Evolutionary conservation across 371 early-diverging fungal genomes (phyloP).

Genomic region (Rhizopus sp.): DNA sequence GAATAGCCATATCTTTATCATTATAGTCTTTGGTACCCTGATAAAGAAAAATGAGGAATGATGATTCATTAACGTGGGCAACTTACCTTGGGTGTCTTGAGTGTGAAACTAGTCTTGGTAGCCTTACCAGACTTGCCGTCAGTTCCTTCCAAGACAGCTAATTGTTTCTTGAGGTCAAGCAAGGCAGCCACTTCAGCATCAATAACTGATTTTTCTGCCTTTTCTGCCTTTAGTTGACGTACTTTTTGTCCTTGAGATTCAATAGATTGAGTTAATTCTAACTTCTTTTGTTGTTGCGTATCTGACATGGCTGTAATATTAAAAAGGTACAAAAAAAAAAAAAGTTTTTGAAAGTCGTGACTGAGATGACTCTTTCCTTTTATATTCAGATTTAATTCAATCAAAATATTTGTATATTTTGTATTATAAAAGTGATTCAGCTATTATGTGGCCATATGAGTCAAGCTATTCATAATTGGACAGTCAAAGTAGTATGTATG

Average conservation of each 20-base stretch:
- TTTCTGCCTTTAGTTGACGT: conserved; percentile 61
- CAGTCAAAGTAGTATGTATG: too few relatives aligned
- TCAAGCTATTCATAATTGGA: too few relatives aligned
- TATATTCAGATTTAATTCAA: too few relatives aligned
- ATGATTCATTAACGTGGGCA: not conserved
- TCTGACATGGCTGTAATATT: not conserved
- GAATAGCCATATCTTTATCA: conserved; percentile 93
- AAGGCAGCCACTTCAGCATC: conserved; percentile 62
- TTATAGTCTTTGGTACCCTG: conserved; percentile 97
- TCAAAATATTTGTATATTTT: not conserved
- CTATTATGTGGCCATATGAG: too few relatives aligned
- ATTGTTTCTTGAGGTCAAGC: conserved; percentile 61
- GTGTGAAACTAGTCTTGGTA: conserved; percentile 46
- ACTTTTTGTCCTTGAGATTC: conserved; percentile 64
- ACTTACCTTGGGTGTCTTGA: conserved; percentile 77
- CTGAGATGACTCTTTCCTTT: not conserved
- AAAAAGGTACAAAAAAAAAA: not conserved
- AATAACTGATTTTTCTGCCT: conserved; percentile 60
- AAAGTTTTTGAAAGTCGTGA: conserved; percentile 5
- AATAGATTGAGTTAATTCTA: conserved; percentile 57
- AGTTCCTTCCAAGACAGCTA: conserved; percentile 47
- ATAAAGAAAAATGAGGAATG: not conserved
- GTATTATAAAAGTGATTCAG: too few relatives aligned
- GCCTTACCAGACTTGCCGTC: conserved; percentile 29
- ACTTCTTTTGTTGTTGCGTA: conserved; percentile 12